phyloP scores from a whole-genome alignment of 306 rosid genomes.

The Begonia loranthoides region DNA sequence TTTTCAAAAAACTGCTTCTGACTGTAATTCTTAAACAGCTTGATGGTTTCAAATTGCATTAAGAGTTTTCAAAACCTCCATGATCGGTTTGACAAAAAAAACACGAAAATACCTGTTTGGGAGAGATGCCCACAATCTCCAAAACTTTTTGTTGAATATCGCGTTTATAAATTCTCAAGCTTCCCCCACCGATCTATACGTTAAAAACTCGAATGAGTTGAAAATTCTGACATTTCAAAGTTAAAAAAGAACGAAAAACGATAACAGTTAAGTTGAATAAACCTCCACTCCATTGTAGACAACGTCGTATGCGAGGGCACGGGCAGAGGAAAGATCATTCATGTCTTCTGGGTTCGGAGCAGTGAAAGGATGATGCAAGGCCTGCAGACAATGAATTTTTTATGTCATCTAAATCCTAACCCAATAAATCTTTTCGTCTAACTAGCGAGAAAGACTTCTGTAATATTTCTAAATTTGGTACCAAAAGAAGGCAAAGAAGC shows the following conservation, averaged over 20 bases:
- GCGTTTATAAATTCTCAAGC: conserved; percentile 84
- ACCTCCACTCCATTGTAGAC: conserved; percentile 99
- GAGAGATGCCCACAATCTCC: conserved; percentile 79
- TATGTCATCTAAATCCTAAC: too few species aligned
- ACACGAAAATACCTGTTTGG: conserved; percentile 84
- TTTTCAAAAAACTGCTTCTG: too few species aligned
- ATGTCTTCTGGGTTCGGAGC: conserved; percentile 94
- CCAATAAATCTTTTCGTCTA: background rate
- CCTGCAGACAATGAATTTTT: conserved; percentile 48
- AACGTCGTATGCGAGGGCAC: conserved; percentile 96
- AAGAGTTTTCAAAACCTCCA: too few species aligned
- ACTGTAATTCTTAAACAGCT: too few species aligned
- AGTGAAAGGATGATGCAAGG: conserved; percentile 96
- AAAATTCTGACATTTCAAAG: too few species aligned
- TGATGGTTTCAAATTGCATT: too few species aligned
- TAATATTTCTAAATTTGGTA: too few species aligned
- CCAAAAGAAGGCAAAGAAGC: too few species aligned
- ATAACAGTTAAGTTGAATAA: conserved; percentile 6
- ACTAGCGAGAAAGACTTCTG: background rate
- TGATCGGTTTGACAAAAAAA: too few species aligned
- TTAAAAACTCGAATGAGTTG: too few species aligned
- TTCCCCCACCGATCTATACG: conserved; percentile 77
- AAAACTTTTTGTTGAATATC: conserved; percentile 78
- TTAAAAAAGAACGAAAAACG: too few species aligned
- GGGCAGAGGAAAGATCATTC: conserved; percentile 79